A percentile compares a stretch with the other conserved stretches of the same genome.
These are phyloP conservation scores for Gastrolobium bilobum DNA, from an alignment of 306 rosid genomes.

Conservation along the genomic window DNA sequence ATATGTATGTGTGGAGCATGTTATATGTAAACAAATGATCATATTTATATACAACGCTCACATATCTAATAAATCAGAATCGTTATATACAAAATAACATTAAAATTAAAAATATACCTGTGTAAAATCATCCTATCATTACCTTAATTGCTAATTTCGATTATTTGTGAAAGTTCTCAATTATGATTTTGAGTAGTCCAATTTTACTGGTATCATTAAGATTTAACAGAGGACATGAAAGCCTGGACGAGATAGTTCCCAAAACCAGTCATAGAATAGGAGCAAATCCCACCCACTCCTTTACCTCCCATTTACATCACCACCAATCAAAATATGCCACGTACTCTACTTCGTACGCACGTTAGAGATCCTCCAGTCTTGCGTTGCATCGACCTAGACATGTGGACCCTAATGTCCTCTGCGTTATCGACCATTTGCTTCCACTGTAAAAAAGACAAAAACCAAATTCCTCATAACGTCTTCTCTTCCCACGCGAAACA, in stretches of 20 bases:
- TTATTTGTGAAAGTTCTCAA: too few relatives aligned
- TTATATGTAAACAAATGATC: too few relatives aligned
- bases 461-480: conserved; percentile 46
- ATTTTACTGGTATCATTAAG: background rate
- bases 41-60: too few relatives aligned
- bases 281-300: conserved; percentile 7
- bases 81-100: too few relatives aligned
- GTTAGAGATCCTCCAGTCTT: conserved; percentile 39
- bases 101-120: too few relatives aligned
- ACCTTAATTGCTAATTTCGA: too few relatives aligned
- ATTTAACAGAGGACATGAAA: background rate
- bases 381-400: conserved; percentile 62
- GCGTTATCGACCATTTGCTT: conserved; percentile 62
- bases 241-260: conserved; percentile 45
- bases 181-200: background rate
- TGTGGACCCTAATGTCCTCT: conserved; percentile 72
- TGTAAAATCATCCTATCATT: too few relatives aligned
- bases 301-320: background rate
- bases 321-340: conserved; percentile 47
- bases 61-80: too few relatives aligned
- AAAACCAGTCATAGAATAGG: background rate
- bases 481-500: conserved; percentile 38
- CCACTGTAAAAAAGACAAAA: conserved; percentile 43
- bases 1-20: too few relatives aligned
- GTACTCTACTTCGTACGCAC: conserved; percentile 43